Base-by-base conservation (phyloP, 495 filamentous ascomycete species). In the Aspergillus nidulans region DNA sequence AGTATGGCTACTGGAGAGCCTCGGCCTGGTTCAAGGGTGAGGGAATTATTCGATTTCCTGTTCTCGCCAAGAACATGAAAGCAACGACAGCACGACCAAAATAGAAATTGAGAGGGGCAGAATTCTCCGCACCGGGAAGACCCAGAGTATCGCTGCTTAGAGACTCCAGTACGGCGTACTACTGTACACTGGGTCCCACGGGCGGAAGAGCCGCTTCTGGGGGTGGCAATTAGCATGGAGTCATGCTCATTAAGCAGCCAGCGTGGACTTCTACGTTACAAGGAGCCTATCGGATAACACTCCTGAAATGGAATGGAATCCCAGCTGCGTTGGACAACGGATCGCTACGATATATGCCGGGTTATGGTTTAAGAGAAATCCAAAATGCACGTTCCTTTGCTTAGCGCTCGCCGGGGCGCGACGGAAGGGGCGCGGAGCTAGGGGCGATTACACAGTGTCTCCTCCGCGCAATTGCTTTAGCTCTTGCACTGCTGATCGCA, bases 131-230 rank as follows among this genome's bases (percentile, higher is more conserved):
- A 57, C 44, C 34, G 54, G 19, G 34, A 23, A 36, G 52, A 52
- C 43, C 41, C 30, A 48, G 50, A 30, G 26, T 10, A 4, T 30
- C 26, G 4, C 26, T 30, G 5, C 5, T 30, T 30, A 4, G 26
- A 30, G 13, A 36, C 32, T 15, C 13, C 6, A 15, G 6, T 10
- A 8, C 15, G 38, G 26, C 24, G n/a, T 38, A 26, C 10, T 42
- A 9, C 26, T 28, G 26, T 28, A 28, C 9, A 4, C 26, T 52
- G 52, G 53, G 32, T 46, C 49, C 44, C 30, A 57, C 53, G 52
- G 52, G 49, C 59, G 42, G 56, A 50, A 62, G 59, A 58, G 52
- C 55, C 55, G 55, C 59, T 55, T 62, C 54, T 49, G 50, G 15
- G 16, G 41, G 40, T 38, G 59, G 26, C 26, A 28, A 9, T 9